A percentile compares a stretch with the other conserved stretches of the same genome.
Evolutionary conservation across 495 filamentous ascomycete species (phyloP).

Genomic region (Talaromyces trachyspermus): DNA sequence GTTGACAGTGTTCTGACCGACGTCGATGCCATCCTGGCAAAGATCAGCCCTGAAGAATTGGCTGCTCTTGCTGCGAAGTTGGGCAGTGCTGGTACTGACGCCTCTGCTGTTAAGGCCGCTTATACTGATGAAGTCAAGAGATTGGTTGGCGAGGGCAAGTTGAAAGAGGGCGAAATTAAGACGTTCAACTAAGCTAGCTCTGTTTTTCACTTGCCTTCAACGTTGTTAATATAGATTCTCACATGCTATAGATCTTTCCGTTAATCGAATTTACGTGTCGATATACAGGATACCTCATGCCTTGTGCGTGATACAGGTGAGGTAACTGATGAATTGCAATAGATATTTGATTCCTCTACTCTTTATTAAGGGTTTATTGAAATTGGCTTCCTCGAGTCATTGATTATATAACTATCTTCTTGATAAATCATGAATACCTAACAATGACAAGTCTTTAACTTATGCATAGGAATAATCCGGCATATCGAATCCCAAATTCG

Average conservation of each 20-base stretch:
- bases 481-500: background rate
- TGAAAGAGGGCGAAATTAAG: slow-evolving; percentile 68
- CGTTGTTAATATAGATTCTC: too few species aligned
- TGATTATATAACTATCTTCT: too few species aligned
- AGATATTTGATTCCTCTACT: background rate
- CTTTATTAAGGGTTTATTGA: too few species aligned
- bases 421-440: too few species aligned
- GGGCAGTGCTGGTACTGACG: slow-evolving; percentile 47
- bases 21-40: slow-evolving; percentile 79
- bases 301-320: too few species aligned
- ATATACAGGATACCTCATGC: too few species aligned
- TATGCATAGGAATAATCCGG: slow-evolving; percentile 5
- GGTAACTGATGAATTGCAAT: background rate
- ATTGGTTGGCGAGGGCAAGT: slow-evolving; percentile 68
- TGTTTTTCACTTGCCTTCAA: too few species aligned
- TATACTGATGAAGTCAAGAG: slow-evolving; percentile 65
- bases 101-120: slow-evolving; percentile 55
- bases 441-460: background rate
- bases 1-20: slow-evolving; percentile 80
- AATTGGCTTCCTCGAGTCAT: too few species aligned
- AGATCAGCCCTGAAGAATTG: slow-evolving; percentile 84
- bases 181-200: slow-evolving; percentile 44
- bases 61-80: slow-evolving; percentile 71
- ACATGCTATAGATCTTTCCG: too few species aligned
- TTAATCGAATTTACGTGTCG: too few species aligned